Evolutionary conservation across 2,329 filamentous ascomycete genomes (phyloP), one percentile per base, ranked within the genome.

Genomic region (Colletotrichum destructivum): DNA sequence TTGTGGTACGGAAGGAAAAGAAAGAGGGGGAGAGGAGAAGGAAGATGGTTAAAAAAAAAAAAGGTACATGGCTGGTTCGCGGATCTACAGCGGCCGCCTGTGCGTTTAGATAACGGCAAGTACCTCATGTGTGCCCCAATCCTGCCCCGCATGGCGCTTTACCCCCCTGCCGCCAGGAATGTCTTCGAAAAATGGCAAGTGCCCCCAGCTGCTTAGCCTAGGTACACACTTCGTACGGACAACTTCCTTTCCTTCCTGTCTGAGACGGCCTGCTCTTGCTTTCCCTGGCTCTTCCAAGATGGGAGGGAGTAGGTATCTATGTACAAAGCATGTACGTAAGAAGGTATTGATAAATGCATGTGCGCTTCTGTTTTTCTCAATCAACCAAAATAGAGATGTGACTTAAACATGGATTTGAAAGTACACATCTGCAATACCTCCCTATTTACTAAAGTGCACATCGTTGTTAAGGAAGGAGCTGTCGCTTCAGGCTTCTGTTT

Each of bases 31-130:
- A 61, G 49, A 35, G 60, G 59, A 44, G 38, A 38, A 4, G 16
- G 15, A 11, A 26, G 23, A 31, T 31, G 8, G 9, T 11, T 26
- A 3, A 21, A 4, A 16, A 15, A 12, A 31, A 16, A 18, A 54
- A 46, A 44, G 60, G 59, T 69, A 72, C 69, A n/a, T 60, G 40
- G 21, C 12, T 21, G 23, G 26, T 46, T 23, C 49, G 40, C 69
- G 40, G 47, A 64, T 46, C 59, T 64, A 72, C 59, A 69, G 69
- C 69, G 69, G 69, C 65, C 69, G 69, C 69, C 66, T 51, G 65
- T 72, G 60, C 65, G 66, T 63, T 42, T 26, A 71, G 35, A 54
- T 38, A 60, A 62, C 44, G 18, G 38, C 64, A 71, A 56, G 69
- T 71, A 68, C 38, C 42, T 57, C 42, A 8, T 16, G 12, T 35